A percentile compares a stretch with the other conserved stretches of the same genome.
Conservation (phyloP, 805 yeast genomes). For the Zygosaccharomyces siamensis region DNA sequence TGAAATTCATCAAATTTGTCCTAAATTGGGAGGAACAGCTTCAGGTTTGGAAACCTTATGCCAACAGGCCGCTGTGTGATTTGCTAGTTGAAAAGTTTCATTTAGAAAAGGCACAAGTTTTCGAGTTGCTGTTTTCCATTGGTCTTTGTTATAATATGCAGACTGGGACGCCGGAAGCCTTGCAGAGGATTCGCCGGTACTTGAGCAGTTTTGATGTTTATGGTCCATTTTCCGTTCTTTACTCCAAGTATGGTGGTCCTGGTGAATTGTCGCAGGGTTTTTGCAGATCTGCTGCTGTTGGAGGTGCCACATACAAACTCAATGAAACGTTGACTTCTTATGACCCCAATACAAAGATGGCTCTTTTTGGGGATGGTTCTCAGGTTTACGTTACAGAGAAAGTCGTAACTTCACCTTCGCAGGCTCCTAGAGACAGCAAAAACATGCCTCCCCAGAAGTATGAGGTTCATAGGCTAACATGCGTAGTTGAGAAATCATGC, state of each 20-base stretch:
- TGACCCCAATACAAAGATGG: conserved; percentile 63
- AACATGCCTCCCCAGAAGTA: conserved; percentile 43
- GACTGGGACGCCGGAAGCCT: conserved; percentile 66
- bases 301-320: conserved; percentile 89
- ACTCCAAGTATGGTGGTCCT: conserved; percentile 90
- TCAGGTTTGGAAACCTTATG: conserved; percentile 53
- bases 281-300: conserved; percentile 96
- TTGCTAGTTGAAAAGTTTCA: conserved; percentile 65
- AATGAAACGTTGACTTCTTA: conserved; percentile 60
- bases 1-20: conserved; percentile 90
- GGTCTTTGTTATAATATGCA: conserved; percentile 66
- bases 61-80: conserved; percentile 49
- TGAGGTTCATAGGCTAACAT: conserved; percentile 69
- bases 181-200: conserved; percentile 78
- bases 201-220: conserved; percentile 82
- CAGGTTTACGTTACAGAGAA: conserved; percentile 72
- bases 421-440: conserved; percentile 42
- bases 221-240: conserved; percentile 90
- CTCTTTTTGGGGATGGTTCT: conserved; percentile 71
- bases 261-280: conserved; percentile 96
- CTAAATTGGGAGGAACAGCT: conserved; percentile 60
- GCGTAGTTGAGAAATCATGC: conserved; percentile 82
- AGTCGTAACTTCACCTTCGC: conserved; percentile 72
- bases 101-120: conserved; percentile 66
- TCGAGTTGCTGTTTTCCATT: conserved; percentile 79